These are phyloP conservation scores for Ustilago nuda DNA, from an alignment of 1,284 basidiomycete genomes.

Conservation along the genomic window DNA sequence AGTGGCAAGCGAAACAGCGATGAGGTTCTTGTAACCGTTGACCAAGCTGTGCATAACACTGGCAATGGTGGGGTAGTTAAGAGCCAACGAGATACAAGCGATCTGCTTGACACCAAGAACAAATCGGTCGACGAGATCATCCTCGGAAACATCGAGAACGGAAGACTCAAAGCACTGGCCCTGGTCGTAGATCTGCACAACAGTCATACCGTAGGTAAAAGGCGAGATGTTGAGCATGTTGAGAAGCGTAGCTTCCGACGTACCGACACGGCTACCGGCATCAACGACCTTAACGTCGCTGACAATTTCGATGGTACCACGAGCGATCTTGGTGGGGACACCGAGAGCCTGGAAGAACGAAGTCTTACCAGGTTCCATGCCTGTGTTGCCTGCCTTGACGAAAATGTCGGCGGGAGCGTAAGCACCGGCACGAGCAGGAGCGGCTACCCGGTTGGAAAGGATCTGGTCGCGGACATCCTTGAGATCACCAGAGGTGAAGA, in stretches of 20 bases:
- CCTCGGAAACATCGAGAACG: constrained; percentile 93
- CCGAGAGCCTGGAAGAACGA: constrained; percentile 99
- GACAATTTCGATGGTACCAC: constrained; percentile 99
- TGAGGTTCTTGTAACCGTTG: constrained; percentile 98
- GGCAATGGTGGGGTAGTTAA: constrained; percentile 94
- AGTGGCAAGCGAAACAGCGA: constrained; percentile 86
- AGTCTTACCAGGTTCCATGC: constrained; percentile 87
- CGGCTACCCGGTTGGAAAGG: constrained; percentile 95
- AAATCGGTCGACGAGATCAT: constrained; percentile 90
- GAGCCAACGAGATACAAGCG: constrained; percentile 91
- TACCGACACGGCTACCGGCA: constrained; percentile 91
- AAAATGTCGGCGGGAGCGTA: constrained; percentile 90
- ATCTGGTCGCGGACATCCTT: constrained; percentile 94
- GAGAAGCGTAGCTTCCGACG: constrained; percentile 95
- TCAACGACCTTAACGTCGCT: constrained; percentile 94
- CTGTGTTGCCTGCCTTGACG: constrained; percentile 96
- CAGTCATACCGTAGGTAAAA: constrained; percentile 98
- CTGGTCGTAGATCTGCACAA: constrained; percentile 73
- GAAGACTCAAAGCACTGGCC: constrained; percentile 77
- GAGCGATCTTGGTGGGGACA: constrained; percentile 99
- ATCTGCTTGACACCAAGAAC: constrained; percentile 92
- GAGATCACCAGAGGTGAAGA: constrained; percentile 92
- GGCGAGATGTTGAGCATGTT: constrained; percentile 92
- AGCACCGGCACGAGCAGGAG: constrained; percentile 98
- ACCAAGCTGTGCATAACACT: constrained; percentile 94